Evolutionary conservation across 1,284 basidiomycete genomes (phyloP), one percentile per base, ranked within the genome.

Genomic region (Bjerkandera adusta): DNA sequence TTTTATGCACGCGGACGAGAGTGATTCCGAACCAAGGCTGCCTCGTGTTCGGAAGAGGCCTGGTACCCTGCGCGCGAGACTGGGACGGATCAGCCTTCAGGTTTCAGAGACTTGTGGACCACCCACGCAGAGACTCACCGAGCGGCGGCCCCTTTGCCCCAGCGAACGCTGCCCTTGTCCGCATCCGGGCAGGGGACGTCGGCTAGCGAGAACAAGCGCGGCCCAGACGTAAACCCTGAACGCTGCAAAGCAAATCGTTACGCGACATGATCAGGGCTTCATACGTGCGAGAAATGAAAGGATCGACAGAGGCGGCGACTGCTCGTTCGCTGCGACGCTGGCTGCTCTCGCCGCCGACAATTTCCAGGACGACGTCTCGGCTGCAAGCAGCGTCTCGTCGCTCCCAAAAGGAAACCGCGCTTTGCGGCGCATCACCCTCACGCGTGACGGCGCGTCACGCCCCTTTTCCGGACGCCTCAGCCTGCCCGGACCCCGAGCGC

Each of bases 21-120:
- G 4, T 30, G 29, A 32, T 29, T 24, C n/a, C 36, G 27, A 22
- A 12, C 36, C 26, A 45, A 16, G 29, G 30, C 18, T 21, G 49
- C 44, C 49, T 43, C 49, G 49, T 50, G 49, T 42, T 37, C 33
- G 40, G 39, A 27, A 11, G 39, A 33, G 16, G 13, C 6, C 16
- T 33, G 6, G 8, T n/a, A 22, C 22, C 10, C 36, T 33, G n/a
- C n/a, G n/a, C n/a, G 30, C 15, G 21, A 36, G 42, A 30, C 40
- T 39, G 43, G 41, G 47, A 45, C 48, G 48, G 48, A 50, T 42
- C 44, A 47, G 40, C 15, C 27, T 35, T 38, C 15, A 43, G 48
- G 43, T 32, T 49, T 36, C 39, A 42, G 44, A 38, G 44, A 49
- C 38, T 34, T 18, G 22, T 32, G 24, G 32, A 34, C 29, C 43